These are phyloP conservation scores for Lasiosphaeria hispida DNA, from an alignment of 495 filamentous ascomycete genomes.

Conservation along the genomic window DNA sequence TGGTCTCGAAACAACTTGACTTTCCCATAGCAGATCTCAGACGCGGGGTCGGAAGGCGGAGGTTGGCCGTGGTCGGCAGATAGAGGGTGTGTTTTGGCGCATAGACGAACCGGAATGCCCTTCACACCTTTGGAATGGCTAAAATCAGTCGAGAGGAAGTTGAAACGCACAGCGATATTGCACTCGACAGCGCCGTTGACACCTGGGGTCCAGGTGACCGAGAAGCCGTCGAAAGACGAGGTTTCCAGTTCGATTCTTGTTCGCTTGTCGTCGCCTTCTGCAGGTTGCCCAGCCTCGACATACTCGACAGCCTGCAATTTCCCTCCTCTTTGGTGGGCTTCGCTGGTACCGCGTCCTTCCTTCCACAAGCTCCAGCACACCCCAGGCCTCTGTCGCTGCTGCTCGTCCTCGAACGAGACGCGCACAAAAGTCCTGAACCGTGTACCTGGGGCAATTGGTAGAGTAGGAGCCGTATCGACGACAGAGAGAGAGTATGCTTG, in stretches of 20 bases:
- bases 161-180: conserved; percentile 85
- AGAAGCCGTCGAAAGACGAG: conserved; percentile 89
- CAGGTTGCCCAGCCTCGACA: conserved; percentile 72
- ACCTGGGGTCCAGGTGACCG: conserved; percentile 78
- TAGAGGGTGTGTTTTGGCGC: conserved; percentile 77
- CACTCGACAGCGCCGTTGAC: conserved; percentile 64
- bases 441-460: conserved; percentile 44
- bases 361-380: conserved; percentile 97
- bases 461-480: conserved; percentile 58
- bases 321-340: conserved; percentile 84
- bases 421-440: conserved; percentile 85
- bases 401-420: conserved; percentile 91
- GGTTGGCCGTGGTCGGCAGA: conserved; percentile 46
- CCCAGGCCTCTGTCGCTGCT: conserved; percentile 77
- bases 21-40: conserved; percentile 89
- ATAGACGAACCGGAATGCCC: conserved; percentile 88
- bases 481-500: conserved; percentile 84
- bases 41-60: conserved; percentile 33
- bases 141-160: conserved; percentile 97
- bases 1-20: conserved; percentile 97
- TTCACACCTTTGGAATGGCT: conserved; percentile 98
- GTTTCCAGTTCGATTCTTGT: conserved; percentile 76
- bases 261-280: conserved; percentile 65
- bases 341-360: conserved; percentile 81
- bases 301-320: conserved; percentile 91